Base-by-base conservation (phyloP, 208 protist genomes). In the Phytomonas sp. region DNA sequence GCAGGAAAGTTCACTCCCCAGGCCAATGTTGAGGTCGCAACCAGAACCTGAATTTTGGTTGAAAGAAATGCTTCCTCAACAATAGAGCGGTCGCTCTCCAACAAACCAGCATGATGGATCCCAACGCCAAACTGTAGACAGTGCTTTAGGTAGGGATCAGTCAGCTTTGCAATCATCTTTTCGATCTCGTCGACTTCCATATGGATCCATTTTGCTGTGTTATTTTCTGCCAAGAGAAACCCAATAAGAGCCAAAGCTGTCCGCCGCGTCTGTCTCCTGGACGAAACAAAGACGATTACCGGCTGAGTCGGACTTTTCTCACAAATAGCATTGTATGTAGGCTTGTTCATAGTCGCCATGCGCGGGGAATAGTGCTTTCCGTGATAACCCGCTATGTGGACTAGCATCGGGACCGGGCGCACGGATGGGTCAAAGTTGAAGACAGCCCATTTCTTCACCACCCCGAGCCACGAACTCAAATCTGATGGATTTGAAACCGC, bases 1-100 rank as follows among this genome's bases (percentile, higher is more conserved):
- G 99, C 99, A 0, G 99, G 98, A 40, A 99, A 92, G 89, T 99
- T 99, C n/a, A 99, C 97, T 70, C 99, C 99, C 99, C 98, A 99
- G 26, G 98, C 99, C 17, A 99, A 84, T 17, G 99, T 99, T 40
- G 90, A 94, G 0, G 98, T 99, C 8, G 97, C 98, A 23, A 99
- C 97, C 15, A 99, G 92, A 7, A 99, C 89, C 76, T 99, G 96
- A 70, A 99, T 88, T 75, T 98, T 97, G 29, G 87, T 87, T n/a
- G 70, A 64, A 13, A 92, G 66, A 77, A 99, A 99, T n/a, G 98
- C 85, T 43, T 93, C 73, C 80, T 99, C 98, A 17, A 99, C 94
- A 8, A 98, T 70, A 0, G 79, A 75, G n/a, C 92, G 82, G 68
- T 98, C 93, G 61, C 74, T 67, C 74, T 94, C 85, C 26, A 92